phyloP scores from a whole-genome alignment of 2,329 filamentous ascomycete genomes.

The Leptographium lundbergii region DNA sequence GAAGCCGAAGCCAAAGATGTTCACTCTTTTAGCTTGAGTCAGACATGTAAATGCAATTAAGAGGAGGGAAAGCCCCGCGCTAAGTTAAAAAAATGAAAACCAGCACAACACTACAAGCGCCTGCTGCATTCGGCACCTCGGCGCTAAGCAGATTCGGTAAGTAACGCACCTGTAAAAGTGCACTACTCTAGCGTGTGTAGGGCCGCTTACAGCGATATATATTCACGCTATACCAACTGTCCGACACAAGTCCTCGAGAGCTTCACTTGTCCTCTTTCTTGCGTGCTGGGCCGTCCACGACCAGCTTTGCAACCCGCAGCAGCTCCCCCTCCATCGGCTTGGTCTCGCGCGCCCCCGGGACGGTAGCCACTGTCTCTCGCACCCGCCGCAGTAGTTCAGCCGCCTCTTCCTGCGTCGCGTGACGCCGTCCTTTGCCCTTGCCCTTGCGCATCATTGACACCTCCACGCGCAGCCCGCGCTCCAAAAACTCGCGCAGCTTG shows the following conservation, averaged over 20 bases:
- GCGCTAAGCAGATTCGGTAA: neutral
- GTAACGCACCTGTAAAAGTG: neutral
- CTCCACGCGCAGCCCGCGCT: conserved; percentile 64
- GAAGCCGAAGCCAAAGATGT: neutral
- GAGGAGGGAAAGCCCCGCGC: neutral
- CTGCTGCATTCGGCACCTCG: neutral
- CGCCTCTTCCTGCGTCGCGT: conserved; percentile 49
- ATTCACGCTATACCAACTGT: neutral
- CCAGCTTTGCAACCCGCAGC: conserved; percentile 23
- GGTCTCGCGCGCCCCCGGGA: conserved; percentile 26
- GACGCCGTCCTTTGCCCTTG: conserved; percentile 43
- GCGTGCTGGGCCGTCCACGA: conserved; percentile 23
- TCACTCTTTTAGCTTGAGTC: neutral
- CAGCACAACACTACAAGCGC: too few relatives aligned
- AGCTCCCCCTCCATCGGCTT: conserved; percentile 30
- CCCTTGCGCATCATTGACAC: conserved; percentile 55
- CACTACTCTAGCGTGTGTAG: neutral
- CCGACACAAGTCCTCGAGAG: too few relatives aligned
- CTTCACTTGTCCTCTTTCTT: neutral
- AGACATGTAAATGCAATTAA: neutral
- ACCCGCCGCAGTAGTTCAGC: conserved; percentile 37
- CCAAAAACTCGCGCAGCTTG: conserved; percentile 55
- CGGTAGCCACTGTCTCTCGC: conserved; percentile 18
- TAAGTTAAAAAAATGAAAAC: neutral
- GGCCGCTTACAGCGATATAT: neutral